Evolutionary conservation across 106 monocot genomes (phyloP).

Genomic region (Dioscorea dumetorum): DNA sequence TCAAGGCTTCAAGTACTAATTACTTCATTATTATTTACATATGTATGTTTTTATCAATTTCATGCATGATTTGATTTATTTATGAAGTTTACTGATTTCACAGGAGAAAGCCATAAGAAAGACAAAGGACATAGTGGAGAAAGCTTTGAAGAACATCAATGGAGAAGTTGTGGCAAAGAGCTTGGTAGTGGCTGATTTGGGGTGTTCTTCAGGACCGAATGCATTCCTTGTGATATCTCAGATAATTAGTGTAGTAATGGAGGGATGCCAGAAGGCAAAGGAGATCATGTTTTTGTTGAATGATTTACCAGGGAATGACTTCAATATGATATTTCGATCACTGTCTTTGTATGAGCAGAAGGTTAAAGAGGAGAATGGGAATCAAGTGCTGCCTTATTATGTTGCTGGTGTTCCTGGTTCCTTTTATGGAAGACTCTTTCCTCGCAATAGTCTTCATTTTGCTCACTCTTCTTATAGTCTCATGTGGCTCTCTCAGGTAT

Average conservation of each 20-base stretch:
- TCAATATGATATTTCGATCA: conserved; percentile 21
- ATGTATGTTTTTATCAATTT: not conserved
- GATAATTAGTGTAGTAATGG: conserved; percentile 7
- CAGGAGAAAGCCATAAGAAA: conserved; percentile 29
- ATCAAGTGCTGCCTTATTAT: conserved; percentile 3
- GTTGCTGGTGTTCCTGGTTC: conserved; percentile 43
- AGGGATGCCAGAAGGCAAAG: not conserved
- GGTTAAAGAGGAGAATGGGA: not conserved
- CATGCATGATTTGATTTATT: too few species aligned
- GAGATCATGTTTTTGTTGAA: conserved; percentile 39
- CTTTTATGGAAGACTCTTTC: conserved; percentile 51
- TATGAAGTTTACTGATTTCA: too few species aligned
- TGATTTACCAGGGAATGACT: conserved; percentile 46
- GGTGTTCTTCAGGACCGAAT: conserved; percentile 58
- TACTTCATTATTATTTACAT: not conserved
- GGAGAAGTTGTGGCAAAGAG: conserved; percentile 1
- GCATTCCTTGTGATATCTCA: conserved; percentile 22
- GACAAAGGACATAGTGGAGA: conserved; percentile 15
- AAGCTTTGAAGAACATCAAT: conserved; percentile 11
- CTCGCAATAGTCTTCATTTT: conserved; percentile 24
- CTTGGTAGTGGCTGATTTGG: conserved; percentile 32
- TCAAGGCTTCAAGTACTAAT: conserved; percentile 14
- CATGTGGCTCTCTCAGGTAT: conserved; percentile 53
- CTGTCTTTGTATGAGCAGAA: not conserved
- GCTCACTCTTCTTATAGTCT: conserved; percentile 48